Evolutionary conservation across 768 basidiomycete genomes (phyloP).

Genomic region (Lenzites betulinus): DNA sequence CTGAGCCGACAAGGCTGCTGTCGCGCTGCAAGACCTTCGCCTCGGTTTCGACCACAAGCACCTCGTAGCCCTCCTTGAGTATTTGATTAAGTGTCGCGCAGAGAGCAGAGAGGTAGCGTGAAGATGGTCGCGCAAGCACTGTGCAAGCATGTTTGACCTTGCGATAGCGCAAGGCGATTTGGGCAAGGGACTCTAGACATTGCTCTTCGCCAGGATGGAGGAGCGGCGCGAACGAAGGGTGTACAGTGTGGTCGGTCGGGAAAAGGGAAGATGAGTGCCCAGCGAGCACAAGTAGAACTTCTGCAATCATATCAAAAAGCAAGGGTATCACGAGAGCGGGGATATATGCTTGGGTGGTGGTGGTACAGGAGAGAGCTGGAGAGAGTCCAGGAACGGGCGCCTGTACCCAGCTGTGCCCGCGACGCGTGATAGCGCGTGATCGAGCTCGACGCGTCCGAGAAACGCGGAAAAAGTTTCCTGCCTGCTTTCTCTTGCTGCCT

Average conservation of each 20-base stretch:
- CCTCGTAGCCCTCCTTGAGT: constrained; percentile 78
- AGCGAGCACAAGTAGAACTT: constrained; percentile 82
- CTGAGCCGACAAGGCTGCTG: constrained; percentile 71
- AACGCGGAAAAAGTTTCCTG: constrained; percentile 24
- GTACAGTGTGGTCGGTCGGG: constrained; percentile 54
- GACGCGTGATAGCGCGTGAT: constrained; percentile 12
- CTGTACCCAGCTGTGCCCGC: not conserved
- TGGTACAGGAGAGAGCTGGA: not conserved
- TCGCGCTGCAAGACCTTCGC: constrained; percentile 77
- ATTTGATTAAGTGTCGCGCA: constrained; percentile 73
- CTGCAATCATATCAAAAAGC: constrained; percentile 71
- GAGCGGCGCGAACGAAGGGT: constrained; percentile 65
- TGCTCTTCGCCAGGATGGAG: constrained; percentile 90
- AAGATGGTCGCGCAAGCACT: constrained; percentile 54
- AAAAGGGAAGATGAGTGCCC: constrained; percentile 90
- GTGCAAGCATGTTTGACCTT: constrained; percentile 63
- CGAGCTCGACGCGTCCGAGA: constrained; percentile 5
- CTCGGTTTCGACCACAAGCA: constrained; percentile 78
- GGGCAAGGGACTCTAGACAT: constrained; percentile 76
- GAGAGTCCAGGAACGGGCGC: not conserved
- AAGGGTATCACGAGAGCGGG: not conserved
- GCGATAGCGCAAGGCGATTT: constrained; percentile 74
- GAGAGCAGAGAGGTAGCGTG: constrained; percentile 79
- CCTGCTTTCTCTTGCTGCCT: not conserved
- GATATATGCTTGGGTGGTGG: not conserved